A percentile compares a stretch with the other conserved stretches of the same genome.
phyloP scores from a whole-genome alignment of 345 rosid genomes.

The Gossypium stocksii region DNA sequence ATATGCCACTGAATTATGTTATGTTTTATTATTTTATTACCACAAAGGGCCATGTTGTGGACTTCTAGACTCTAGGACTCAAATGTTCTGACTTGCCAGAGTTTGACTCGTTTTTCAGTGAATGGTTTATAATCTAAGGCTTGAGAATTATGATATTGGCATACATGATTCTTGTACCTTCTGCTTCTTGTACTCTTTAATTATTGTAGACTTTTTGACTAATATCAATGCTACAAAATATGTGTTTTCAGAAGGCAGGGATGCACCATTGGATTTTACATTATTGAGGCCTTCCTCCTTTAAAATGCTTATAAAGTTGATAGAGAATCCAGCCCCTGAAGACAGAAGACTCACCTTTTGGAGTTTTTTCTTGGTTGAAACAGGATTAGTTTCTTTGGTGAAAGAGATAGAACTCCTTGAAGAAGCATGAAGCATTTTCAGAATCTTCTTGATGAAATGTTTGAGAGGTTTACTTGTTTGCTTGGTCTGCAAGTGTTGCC shows the following conservation, averaged over 20 bases:
- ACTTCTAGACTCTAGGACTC: conserved; percentile 4
- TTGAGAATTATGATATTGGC: neutral
- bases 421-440: conserved; percentile 49
- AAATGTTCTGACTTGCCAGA: neutral
- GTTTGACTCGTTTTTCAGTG: conserved; percentile 1
- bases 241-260: neutral
- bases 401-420: conserved; percentile 25
- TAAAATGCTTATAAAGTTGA: neutral
- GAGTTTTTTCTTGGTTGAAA: conserved; percentile 51
- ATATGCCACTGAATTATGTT: neutral
- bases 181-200: neutral
- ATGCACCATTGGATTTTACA: neutral
- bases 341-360: conserved; percentile 52
- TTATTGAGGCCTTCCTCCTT: neutral
- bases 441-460: conserved; percentile 56
- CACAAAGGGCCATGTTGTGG: neutral
- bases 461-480: conserved; percentile 48
- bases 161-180: neutral
- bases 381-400: conserved; percentile 26
- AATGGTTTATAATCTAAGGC: conserved; percentile 7
- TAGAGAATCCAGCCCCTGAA: conserved; percentile 17
- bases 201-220: neutral
- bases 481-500: conserved; percentile 55
- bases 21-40: neutral
- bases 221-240: neutral